These are phyloP conservation scores for Rhododendron molle DNA, from an alignment of 148 eudicot species.

Conservation along the genomic window DNA sequence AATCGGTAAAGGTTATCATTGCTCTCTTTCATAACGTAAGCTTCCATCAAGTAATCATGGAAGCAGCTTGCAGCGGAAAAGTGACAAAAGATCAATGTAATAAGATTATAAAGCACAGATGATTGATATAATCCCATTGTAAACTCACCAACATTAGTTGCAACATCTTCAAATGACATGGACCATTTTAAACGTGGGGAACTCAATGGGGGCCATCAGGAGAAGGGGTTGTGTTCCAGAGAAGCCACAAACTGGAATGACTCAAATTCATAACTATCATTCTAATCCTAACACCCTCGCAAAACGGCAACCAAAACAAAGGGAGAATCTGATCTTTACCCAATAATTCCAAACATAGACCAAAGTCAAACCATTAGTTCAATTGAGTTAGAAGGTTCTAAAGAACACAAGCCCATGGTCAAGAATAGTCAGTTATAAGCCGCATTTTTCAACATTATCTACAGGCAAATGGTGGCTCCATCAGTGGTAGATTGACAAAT, in stretches of 20 bases:
- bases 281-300: background rate
- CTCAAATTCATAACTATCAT: background rate
- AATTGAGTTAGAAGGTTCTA: background rate
- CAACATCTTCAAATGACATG: background rate
- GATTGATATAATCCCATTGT: background rate
- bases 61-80: background rate
- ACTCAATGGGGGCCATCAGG: background rate
- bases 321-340: background rate
- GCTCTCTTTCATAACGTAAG: background rate
- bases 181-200: background rate
- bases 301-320: background rate
- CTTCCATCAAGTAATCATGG: background rate
- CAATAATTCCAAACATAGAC: background rate
- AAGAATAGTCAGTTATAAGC: background rate
- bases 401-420: slow-evolving; percentile 4
- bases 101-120: background rate
- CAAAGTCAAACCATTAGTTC: background rate
- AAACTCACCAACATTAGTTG: background rate
- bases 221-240: background rate
- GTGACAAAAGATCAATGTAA: background rate
- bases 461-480: background rate
- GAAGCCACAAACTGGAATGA: background rate
- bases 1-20: background rate
- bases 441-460: background rate
- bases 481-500: background rate